Conservation (phyloP, 352 stramenopile genomes). For the Pythium sp. region DNA sequence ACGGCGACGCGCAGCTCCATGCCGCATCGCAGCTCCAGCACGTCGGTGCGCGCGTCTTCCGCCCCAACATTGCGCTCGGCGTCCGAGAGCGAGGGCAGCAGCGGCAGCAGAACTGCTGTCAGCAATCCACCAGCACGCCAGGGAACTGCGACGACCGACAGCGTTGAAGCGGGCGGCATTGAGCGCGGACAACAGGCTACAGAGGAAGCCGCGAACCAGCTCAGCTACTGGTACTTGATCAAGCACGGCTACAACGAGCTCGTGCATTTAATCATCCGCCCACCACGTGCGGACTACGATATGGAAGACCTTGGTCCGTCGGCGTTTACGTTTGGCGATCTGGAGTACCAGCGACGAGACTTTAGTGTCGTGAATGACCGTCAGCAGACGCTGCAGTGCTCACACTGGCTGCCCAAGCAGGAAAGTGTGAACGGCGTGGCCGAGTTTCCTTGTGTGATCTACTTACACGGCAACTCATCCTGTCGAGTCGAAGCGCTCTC, state of each 20-base stretch:
- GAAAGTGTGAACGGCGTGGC: conserved; percentile 24
- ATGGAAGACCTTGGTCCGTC: conserved; percentile 88
- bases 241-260: conserved; percentile 93
- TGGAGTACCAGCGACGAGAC: conserved; percentile 88
- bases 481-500: conserved; percentile 94
- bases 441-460: conserved; percentile 92
- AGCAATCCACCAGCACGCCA: neutral
- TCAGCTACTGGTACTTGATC: conserved; percentile 85
- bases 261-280: conserved; percentile 97
- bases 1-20: conserved; percentile 9
- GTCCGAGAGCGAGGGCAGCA: conserved; percentile 12
- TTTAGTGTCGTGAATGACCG: conserved; percentile 86
- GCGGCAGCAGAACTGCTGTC: neutral
- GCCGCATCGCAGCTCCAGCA: conserved; percentile 8
- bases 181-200: conserved; percentile 65
- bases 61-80: conserved; percentile 10
- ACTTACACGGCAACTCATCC: conserved; percentile 98
- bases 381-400: conserved; percentile 90
- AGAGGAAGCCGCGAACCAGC: conserved; percentile 71
- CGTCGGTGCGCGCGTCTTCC: conserved; percentile 11
- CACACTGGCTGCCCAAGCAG: conserved; percentile 89
- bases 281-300: conserved; percentile 91
- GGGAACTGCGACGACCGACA: conserved; percentile 1
- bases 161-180: conserved; percentile 60
- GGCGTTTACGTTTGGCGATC: conserved; percentile 89